phyloP scores from a whole-genome alignment of 2,329 filamentous ascomycete genomes.

The Aspergillus spinulosporus region DNA sequence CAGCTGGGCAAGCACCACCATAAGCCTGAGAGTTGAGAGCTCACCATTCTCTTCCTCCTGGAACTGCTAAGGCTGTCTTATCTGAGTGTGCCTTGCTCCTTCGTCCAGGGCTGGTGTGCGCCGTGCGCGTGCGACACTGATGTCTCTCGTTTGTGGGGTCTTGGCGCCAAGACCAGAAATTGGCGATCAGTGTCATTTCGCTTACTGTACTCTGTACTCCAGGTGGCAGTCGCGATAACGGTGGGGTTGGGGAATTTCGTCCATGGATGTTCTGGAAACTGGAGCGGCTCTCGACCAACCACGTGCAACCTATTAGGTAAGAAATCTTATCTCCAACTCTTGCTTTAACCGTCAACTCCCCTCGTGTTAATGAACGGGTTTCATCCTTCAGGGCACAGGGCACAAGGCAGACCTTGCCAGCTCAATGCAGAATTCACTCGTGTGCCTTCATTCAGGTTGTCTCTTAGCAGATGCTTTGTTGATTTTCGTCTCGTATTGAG shows the following conservation, averaged over 20 bases:
- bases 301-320: conserved; percentile 5
- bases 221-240: background rate
- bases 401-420: conserved; percentile 5
- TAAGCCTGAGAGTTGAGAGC: background rate
- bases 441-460: background rate
- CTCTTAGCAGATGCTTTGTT: no score
- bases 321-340: conserved; percentile 5
- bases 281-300: background rate
- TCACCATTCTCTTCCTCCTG: no score
- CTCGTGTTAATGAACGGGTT: no score
- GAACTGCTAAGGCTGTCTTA: background rate
- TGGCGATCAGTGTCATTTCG: background rate
- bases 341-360: background rate
- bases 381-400: background rate
- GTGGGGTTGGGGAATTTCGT: background rate
- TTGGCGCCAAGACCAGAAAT: background rate
- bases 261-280: conserved; percentile 3
- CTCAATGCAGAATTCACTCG: background rate
- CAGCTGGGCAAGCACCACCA: no score
- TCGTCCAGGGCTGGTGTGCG: background rate
- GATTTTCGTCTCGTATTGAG: no score
- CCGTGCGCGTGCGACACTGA: background rate
- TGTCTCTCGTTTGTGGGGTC: background rate
- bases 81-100: background rate
- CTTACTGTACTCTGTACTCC: background rate